Evolutionary conservation across 495 filamentous ascomycete genomes (phyloP).

Genomic region (Penicillium paradoxum): DNA sequence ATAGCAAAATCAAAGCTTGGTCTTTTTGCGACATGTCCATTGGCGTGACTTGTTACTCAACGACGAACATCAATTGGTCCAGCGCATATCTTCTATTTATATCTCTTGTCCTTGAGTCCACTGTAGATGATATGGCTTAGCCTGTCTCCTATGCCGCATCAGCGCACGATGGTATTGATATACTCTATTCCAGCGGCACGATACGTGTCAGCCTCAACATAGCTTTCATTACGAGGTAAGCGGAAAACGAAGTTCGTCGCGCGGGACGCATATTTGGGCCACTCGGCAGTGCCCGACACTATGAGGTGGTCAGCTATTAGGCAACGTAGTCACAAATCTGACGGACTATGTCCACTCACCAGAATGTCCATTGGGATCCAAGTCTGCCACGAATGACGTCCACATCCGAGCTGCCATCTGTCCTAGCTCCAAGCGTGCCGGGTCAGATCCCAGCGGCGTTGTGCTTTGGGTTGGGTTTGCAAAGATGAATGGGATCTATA

Average conservation of each 20-base stretch:
- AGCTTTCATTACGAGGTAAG: constrained; percentile 27
- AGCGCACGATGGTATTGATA: constrained; percentile 32
- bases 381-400: constrained; percentile 47
- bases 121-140: neutral
- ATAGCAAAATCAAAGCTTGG: neutral
- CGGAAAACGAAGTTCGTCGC: constrained; percentile 34
- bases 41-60: neutral
- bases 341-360: constrained; percentile 9
- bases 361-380: constrained; percentile 45
- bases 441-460: constrained; percentile 29
- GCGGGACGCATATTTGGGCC: constrained; percentile 24
- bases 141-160: neutral
- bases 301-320: neutral
- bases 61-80: neutral
- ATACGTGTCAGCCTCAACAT: constrained; percentile 29
- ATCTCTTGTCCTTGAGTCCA: neutral
- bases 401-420: constrained; percentile 49
- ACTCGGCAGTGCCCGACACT: constrained; percentile 24
- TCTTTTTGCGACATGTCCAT: neutral
- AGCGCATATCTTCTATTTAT: neutral
- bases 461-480: constrained; percentile 45
- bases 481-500: constrained; percentile 40
- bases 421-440: constrained; percentile 25
- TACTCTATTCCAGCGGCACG: constrained; percentile 27
- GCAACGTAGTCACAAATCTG: neutral